Base-by-base conservation (phyloP, 192 early-diverging fungal genomes). In the Coemansia sp. region DNA sequence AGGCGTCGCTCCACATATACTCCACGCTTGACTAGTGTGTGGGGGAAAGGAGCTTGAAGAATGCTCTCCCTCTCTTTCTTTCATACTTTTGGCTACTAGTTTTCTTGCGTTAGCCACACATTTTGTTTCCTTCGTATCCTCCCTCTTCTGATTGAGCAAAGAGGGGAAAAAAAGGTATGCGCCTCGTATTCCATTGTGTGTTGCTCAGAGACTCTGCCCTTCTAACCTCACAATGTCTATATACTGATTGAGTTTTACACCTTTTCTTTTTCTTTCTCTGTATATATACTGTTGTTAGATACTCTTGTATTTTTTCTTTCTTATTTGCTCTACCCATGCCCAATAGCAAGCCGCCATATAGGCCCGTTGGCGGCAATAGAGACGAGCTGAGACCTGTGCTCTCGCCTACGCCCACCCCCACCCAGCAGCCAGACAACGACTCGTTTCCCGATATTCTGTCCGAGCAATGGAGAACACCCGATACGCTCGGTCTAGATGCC, bases 371-470 rank as follows among this genome's bases (percentile, higher is more conserved):
- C 41, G 6, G 41, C 41, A 17, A 24, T 12, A 48, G 14, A 48
- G 46, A 48, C 0, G 46, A 48, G 46, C 14, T 48, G 29, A 27
- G 32, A 18, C 46, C 29, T 9, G 35, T 40, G 19, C 19, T 26
- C 10, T 27, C 59, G 18, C 59, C 46, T 2, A 46, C 43, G 11
- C 43, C 18, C 1, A 33, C 34, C 10, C 17, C 27, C 1, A 21
- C 22, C 7, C 39, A 58, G 6, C 37, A 35, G 27, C 4, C 26
- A 6, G 22, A 22, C 3, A 24, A 48, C 26, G 46, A 48, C 46
- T 48, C 46, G 24, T 48, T 48, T 48, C 39, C 35, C 42, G 67
- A 68, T 17, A 58, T 68, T 17, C 35, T 19, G 8, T 18, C 35
- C 1, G 41, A 35, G 19, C 53, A 61, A 32, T 44, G 58, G 55